Conservation (phyloP, 768 basidiomycete species). For the Podaxis sp. region DNA sequence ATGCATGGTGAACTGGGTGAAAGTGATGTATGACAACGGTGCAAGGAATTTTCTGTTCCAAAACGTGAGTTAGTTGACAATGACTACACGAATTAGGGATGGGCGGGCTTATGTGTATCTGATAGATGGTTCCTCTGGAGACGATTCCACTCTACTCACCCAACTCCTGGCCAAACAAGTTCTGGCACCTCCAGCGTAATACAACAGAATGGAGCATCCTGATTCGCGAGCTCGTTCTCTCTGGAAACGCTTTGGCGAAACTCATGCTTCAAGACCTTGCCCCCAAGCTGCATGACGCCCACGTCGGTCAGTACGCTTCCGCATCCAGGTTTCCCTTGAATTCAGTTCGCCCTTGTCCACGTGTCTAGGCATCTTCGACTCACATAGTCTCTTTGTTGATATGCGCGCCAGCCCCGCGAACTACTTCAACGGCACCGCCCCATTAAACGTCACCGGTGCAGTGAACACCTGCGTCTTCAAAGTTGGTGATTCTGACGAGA, state of each 20-base stretch:
- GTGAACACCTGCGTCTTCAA: constrained; percentile 48
- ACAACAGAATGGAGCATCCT: constrained; percentile 57
- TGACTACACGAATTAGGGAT: not conserved
- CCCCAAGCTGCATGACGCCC: constrained; percentile 48
- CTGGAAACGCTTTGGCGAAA: constrained; percentile 52
- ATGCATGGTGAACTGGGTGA: constrained; percentile 64
- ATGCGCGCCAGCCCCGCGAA: constrained; percentile 48
- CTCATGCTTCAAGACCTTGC: constrained; percentile 49
- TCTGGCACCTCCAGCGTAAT: constrained; percentile 51
- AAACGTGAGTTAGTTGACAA: constrained; percentile 44
- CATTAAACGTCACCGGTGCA: constrained; percentile 56
- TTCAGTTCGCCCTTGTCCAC: not conserved
- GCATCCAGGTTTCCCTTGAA: no score
- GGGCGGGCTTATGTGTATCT: not conserved
- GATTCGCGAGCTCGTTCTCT: constrained; percentile 51
- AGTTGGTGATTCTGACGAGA: constrained; percentile 28
- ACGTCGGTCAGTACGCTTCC: constrained; percentile 46
- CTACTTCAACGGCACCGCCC: constrained; percentile 66
- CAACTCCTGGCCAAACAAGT: constrained; percentile 47
- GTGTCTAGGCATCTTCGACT: constrained; percentile 55
- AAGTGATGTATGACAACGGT: constrained; percentile 52
- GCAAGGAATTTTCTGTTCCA: constrained; percentile 71
- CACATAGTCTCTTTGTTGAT: constrained; percentile 60
- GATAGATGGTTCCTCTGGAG: constrained; percentile 59
- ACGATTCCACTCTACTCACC: constrained; percentile 46